phyloP scores from a whole-genome alignment of 2,329 filamentous ascomycete genomes.

The Dactylellina sp. region DNA sequence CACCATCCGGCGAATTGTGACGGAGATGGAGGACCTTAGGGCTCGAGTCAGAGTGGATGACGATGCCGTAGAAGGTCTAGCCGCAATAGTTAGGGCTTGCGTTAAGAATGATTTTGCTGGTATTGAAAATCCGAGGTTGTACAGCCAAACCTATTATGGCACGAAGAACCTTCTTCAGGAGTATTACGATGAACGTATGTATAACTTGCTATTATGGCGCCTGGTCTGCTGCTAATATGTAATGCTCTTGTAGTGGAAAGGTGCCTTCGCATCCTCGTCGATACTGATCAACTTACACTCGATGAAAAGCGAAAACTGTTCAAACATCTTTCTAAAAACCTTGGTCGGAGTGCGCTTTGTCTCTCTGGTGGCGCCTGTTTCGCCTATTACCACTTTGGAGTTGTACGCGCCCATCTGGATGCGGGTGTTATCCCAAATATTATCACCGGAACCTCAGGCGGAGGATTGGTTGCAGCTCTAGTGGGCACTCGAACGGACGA shows the following conservation, averaged over 20 bases:
- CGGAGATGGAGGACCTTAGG: slow-evolving; percentile 77
- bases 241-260: slow-evolving; percentile 69
- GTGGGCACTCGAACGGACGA: slow-evolving; percentile 91
- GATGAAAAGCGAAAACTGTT: slow-evolving; percentile 85
- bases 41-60: slow-evolving; percentile 69
- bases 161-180: slow-evolving; percentile 95
- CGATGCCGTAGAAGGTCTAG: slow-evolving; percentile 77
- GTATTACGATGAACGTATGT: slow-evolving; percentile 82
- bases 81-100: slow-evolving; percentile 83
- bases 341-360: slow-evolving; percentile 90
- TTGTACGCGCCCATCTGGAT: slow-evolving; percentile 88
- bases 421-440: slow-evolving; percentile 87
- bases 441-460: slow-evolving; percentile 95
- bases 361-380: slow-evolving; percentile 93
- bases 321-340: slow-evolving; percentile 89
- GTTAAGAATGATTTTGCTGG: slow-evolving; percentile 98
- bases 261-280: slow-evolving; percentile 75
- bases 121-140: slow-evolving; percentile 91
- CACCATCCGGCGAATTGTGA: slow-evolving; percentile 80
- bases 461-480: slow-evolving; percentile 86
- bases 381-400: slow-evolving; percentile 89
- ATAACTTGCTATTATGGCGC: not conserved
- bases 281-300: slow-evolving; percentile 74
- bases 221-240: slow-evolving; percentile 6
- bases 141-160: slow-evolving; percentile 96